Percentiles rank a stretch among this genome's conserved stretches.
Evolutionary conservation across 2,329 filamentous ascomycete genomes (phyloP).

Genomic region (Epichloe typhina): DNA sequence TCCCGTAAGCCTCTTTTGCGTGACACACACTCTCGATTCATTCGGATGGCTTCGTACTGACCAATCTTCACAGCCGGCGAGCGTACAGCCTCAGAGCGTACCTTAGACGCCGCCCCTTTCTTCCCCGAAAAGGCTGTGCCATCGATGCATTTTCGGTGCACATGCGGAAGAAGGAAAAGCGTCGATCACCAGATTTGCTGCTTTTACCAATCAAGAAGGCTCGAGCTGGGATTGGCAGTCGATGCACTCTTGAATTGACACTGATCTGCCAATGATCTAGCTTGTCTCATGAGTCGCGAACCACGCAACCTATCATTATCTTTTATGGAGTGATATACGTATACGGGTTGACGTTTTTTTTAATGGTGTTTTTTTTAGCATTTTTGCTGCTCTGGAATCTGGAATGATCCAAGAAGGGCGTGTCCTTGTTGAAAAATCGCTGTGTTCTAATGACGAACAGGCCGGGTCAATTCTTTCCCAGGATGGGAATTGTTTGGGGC

Average conservation of each 20-base stretch:
- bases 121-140: neutral
- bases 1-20: conserved; percentile 53
- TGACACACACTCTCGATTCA: neutral
- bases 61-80: conserved; percentile 31
- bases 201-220: neutral
- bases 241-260: neutral
- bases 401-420: neutral
- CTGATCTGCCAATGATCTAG: neutral
- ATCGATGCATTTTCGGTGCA: neutral
- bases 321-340: neutral
- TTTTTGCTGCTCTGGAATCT: neutral
- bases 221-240: neutral
- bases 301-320: neutral
- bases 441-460: conserved; percentile 2
- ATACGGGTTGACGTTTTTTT: neutral
- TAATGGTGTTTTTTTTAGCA: neutral
- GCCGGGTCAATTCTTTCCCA: neutral
- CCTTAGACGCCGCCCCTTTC: neutral
- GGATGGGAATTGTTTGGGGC: neutral
- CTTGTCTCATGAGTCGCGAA: neutral
- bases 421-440: neutral
- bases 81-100: conserved; percentile 40
- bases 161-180: neutral
- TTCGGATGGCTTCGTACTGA: neutral
- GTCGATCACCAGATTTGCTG: neutral